Evolutionary conservation across 1,284 basidiomycete species (phyloP), one percentile per base, ranked within the genome.

Genomic region (Ceratobasidium papillatum): DNA sequence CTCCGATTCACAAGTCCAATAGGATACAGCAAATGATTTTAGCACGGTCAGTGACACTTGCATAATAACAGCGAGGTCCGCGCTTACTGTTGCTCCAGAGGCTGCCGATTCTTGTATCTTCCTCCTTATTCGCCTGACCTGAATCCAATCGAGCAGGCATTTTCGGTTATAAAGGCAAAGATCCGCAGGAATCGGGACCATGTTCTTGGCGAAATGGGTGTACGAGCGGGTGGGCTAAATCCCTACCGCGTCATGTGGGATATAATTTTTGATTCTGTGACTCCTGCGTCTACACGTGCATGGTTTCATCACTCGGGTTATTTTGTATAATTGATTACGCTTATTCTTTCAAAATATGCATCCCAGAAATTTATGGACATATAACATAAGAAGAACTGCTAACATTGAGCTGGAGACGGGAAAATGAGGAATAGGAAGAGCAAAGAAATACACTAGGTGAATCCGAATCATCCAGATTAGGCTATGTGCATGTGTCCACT

Each of bases 41-140:
- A n/a, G 65, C 65, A 14, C 34, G 65, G 74, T 73, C 19, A 61
- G 76, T 52, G 34, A 5, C 8, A 17, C 34, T 59, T 17, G 12
- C 17, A 19, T 38, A 9, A 52, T 52, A 36, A 32, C 32, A 22
- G 7, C n/a, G 27, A 7, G 25, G 17, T 30, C 19, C 19, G 11
- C 14, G 17, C 32, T 72, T 12, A 54, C 69, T 43, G 41, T 30
- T 41, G 2, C 12, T 59, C 25, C 64, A 77, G 76, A 17, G 79
- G 71, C 32, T 76, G 75, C 38, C 58, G 63, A n/a, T 30, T 71
- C 9, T 34, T 47, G 8, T 76, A 73, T 56, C 75, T 77, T 17
- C 77, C 76, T 30, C 71, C 77, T 0, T 78, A 77, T 51, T 77
- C 74, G 3, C 77, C 77, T 2, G 77, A 76, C 36, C 56, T 74